phyloP scores from a whole-genome alignment of 345 rosid species.

The Microcos paniculata region DNA sequence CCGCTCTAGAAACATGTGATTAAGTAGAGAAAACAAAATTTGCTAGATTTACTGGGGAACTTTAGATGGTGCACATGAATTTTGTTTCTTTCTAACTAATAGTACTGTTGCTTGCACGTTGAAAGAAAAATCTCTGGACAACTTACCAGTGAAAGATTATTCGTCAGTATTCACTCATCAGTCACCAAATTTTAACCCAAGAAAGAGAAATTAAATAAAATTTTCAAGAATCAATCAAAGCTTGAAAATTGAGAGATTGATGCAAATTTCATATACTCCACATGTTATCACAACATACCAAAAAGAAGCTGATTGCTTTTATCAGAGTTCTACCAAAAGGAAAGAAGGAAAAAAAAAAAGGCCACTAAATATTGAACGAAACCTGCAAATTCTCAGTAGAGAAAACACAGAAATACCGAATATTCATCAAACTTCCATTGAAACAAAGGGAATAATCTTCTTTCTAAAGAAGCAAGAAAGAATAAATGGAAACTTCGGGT shows the following conservation, averaged over 20 bases:
- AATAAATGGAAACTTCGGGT: neutral
- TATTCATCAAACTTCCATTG: neutral
- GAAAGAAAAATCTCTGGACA: neutral
- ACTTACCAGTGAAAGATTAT: no score
- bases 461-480: neutral
- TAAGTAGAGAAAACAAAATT: neutral
- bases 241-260: neutral
- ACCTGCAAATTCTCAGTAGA: conserved; percentile 21
- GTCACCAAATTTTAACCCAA: neutral
- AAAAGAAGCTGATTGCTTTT: conserved; percentile 5
- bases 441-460: neutral
- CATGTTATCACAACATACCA: neutral
- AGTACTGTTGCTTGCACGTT: neutral
- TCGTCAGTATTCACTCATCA: no score
- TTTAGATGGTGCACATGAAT: neutral
- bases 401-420: neutral
- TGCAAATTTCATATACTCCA: neutral
- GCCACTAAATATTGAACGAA: conserved; percentile 19
- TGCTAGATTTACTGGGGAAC: neutral
- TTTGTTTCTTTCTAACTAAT: neutral
- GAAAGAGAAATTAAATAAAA: neutral
- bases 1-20: neutral
- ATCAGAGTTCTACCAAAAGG: neutral
- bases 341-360: neutral
- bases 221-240: neutral